Conservation (phyloP, 225 moss, liverwort and hornwort genomes). For the Sphagnum tenellum region DNA sequence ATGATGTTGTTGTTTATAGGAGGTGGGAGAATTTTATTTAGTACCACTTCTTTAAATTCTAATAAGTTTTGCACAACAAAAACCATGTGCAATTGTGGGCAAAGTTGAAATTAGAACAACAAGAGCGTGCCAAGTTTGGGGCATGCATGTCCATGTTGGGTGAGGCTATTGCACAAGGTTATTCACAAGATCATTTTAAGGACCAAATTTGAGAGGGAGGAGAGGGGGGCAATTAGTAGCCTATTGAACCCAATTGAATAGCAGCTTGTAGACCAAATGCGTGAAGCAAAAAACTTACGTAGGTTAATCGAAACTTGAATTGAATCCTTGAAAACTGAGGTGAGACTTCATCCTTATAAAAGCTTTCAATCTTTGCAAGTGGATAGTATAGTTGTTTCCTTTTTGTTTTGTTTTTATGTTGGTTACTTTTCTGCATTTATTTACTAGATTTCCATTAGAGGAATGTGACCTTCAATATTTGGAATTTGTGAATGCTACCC, state of each 20-base stretch:
- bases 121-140: slow-evolving; percentile 4
- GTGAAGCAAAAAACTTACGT: slow-evolving; percentile 4
- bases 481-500: no score
- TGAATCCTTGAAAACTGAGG: slow-evolving; percentile 6
- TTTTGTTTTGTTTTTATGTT: no score
- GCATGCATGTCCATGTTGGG: not conserved
- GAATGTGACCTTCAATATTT: no score
- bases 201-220: no score
- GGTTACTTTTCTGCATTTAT: no score
- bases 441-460: no score
- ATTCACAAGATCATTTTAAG: not conserved
- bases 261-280: slow-evolving; percentile 4
- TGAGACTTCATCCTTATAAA: not conserved
- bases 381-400: no score
- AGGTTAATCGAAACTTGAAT: slow-evolving; percentile 4
- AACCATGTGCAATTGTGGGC: slow-evolving; percentile 1
- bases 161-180: slow-evolving; percentile 3
- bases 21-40: no score
- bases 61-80: no score
- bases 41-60: not conserved
- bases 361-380: no score
- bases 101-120: slow-evolving; percentile 2
- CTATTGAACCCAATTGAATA: slow-evolving; percentile 2
- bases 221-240: slow-evolving; percentile 2
- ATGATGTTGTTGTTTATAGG: not conserved